Base-by-base conservation (phyloP, 1,284 basidiomycete genomes). In the Meripilus lineatus region DNA sequence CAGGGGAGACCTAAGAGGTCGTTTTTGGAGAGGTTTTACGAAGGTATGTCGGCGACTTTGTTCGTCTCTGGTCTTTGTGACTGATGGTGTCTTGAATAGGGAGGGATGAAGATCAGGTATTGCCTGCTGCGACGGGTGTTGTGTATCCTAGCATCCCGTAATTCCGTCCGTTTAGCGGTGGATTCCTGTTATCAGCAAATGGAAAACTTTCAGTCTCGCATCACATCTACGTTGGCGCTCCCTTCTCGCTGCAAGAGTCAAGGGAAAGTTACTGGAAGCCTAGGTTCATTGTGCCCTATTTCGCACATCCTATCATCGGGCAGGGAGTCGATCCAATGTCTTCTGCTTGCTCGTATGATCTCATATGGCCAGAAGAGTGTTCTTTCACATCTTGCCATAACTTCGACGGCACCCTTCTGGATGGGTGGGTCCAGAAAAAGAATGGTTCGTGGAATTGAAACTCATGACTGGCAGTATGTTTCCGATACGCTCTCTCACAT, bases 1-100 rank as follows among this genome's bases (percentile, higher is more conserved):
- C 66, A 70, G 38, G 65, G 70, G 38, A 67, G 76, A 47, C 75
- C 77, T 5, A 74, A 72, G 20, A 74, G 76, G 55, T 78, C 82
- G 15, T 93, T 93, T 64, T 69, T 93, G 72, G 78, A 92, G 64
- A 89, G 82, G 70, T 93, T 93, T 64, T 86, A 84, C 48, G 84
- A 88, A 60, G 88, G 86, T 86, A 59, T 40, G 81, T 71, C 4
- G 5, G 38, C 22, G 26, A n/a, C 28, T 28, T 11, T 38, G 26
- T 3, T 4, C 24, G 17, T 10, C 28, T 8, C 8, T 30, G n/a
- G 20, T 11, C 30, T 5, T 22, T 41, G 24, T n/a, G 28, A 24
- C 40, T 25, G 34, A 38, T 36, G 23, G 40, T 20, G 23, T 33
- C 7, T 40, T 45, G 39, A 36, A 38, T 46, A 79, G 76, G 76